Percentiles rank a stretch among this genome's conserved stretches.
phyloP scores from a whole-genome alignment of 2,329 filamentous ascomycete species.

The Knoxdaviesia proteae region DNA sequence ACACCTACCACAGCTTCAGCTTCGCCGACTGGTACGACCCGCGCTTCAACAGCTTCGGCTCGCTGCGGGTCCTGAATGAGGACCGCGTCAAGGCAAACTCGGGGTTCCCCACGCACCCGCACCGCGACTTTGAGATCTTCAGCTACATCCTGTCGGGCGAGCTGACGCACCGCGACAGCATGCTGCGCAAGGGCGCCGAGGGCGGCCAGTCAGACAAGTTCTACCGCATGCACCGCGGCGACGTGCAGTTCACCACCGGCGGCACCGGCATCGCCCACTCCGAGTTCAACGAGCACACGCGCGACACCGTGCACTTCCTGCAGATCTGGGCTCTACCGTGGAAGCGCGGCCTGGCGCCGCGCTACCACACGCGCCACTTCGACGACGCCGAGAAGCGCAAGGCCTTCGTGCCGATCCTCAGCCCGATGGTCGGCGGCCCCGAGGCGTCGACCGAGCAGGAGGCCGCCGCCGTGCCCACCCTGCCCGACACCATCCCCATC shows the following conservation, averaged over 20 bases:
- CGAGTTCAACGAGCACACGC: constrained; percentile 57
- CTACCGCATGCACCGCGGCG: constrained; percentile 52
- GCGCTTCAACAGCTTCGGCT: constrained; percentile 46
- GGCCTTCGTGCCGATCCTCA: constrained; percentile 55
- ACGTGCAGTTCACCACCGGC: constrained; percentile 82
- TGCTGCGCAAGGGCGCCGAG: constrained; percentile 51
- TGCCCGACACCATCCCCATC: constrained; percentile 55
- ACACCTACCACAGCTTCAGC: constrained; percentile 70
- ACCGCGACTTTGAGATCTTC: constrained; percentile 80
- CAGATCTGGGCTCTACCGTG: constrained; percentile 80
- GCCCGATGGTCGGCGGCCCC: constrained; percentile 46
- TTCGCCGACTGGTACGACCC: constrained; percentile 58
- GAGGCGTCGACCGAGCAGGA: constrained; percentile 43
- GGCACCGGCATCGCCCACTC: constrained; percentile 63
- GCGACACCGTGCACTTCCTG: constrained; percentile 59
- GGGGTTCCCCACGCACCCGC: constrained; percentile 70
- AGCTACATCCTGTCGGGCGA: constrained; percentile 70
- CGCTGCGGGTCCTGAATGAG: constrained; percentile 71
- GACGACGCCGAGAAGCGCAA: constrained; percentile 51
- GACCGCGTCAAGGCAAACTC: constrained; percentile 55
- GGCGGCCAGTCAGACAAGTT: constrained; percentile 40
- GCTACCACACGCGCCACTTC: constrained; percentile 59
- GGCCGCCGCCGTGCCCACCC: constrained; percentile 35
- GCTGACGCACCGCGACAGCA: constrained; percentile 71
- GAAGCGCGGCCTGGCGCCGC: constrained; percentile 47